Evolutionary conservation across 768 basidiomycete genomes (phyloP), one percentile per base, ranked within the genome.

Genomic region (Saitozyma sp.): DNA sequence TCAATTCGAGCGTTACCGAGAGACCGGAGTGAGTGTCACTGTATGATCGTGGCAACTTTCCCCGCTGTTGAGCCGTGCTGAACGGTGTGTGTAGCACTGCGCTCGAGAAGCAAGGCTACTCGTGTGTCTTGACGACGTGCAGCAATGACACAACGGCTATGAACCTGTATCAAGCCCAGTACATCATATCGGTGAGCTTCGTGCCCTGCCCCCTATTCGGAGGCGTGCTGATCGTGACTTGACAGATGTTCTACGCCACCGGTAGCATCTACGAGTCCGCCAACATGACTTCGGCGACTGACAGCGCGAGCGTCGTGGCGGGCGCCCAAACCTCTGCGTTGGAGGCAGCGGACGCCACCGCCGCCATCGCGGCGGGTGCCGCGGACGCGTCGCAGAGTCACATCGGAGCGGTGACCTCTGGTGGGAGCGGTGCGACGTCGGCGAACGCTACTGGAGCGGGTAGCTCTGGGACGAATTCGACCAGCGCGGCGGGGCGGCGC

Each of bases 111-210:
- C n/a, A 54, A 20, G 51, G 56, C 6, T 57, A 40, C 11, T 46
- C 58, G 16, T 66, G 65, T 54, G 52, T 66, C 11, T n/a, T 51
- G 10, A 40, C 43, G 39, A 58, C n/a, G 9, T 64, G 66, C 40
- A 51, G 59, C 57, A 56, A 46, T 8, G 37, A 43, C 1, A 54
- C 60, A 5, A 58, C 48, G 37, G 53, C 51, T 8, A 56, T 56
- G 43, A 69, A 69, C 51, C 56, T 54, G n/a, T 69, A 66, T 50
- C 68, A 69, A 60, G 41, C 61, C 40, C 53, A 58, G 9, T 69
- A 69, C 52, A 69, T 69, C 55, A 65, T 66, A n/a, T 50, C 65
- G 29, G 68, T 63, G 53, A 59, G 67, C 54, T 11, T 39, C n/a
- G 37, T 16, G n/a, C 38, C 61, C 38, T 16, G 53, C 40, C 39